Evolutionary conservation across 169 alveolate genomes (phyloP), one percentile per base, ranked within the genome.

Genomic region (Eimeria tenella): DNA sequence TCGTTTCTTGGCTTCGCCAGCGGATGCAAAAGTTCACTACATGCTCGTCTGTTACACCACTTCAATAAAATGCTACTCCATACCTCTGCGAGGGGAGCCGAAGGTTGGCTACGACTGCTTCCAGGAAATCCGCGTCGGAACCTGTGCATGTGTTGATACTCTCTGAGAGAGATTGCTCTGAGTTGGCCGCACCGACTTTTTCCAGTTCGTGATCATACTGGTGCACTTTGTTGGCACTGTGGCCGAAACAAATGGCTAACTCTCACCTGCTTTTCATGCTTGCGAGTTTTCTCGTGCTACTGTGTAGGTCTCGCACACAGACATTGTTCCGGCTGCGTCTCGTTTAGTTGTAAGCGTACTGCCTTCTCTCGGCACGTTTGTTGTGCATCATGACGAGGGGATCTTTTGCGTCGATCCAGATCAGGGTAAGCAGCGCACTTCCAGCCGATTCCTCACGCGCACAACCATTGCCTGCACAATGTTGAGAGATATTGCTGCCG

Each of bases 361-460:
- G 90, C 77, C 90, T 9, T 83, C 90, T 17, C 77, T 83, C 25
- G 90, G 90, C 23, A 83, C 90, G 90, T 63, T 81, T 13, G 87
- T 82, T 25, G 79, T 92, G 21, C 95, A 81, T 25, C 92, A 70
- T 60, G 95, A 81, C 55, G 88, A 81, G 21, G 95, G 95, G 60
- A 92, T 92, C 15, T 92, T 92, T 56, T 92, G 93, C 21, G 87
- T 81, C 79, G 95, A 92, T 63, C 93, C 95, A 8, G 77, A 82
- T 4, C 87, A 79, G 65, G 95, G 95, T 56, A 49, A 75, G 90
- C 77, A 5, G 42, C 25, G 13, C 73, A 52, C 70, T n/a, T 49
- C 31, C 58, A 13, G 7, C 21, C 63, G 17, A 31, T 31, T 31
- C 42, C 42, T 31, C 42, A 31, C 42, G 42, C 42, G 42, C 42